Base-by-base conservation (phyloP, 108 stramenopile species). In the Seminavis robusta region DNA sequence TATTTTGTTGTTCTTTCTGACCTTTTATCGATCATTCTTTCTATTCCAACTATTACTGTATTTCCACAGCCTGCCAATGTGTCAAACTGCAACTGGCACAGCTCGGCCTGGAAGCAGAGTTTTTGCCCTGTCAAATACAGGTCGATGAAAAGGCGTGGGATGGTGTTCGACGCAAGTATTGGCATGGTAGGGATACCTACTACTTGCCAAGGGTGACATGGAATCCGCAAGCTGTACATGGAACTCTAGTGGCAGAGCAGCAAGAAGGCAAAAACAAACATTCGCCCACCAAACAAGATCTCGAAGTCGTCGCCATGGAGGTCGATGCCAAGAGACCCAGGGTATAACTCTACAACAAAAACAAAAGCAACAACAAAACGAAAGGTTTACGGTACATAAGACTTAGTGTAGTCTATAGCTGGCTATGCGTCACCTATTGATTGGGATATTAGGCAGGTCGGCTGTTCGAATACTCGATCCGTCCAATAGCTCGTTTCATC, bases 131-230 rank as follows among this genome's bases (percentile, higher is more conserved):
- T 56, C 63, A 94, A 55, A 88, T 97, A 45, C 74, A 83, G 48
- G 77, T 76, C 10, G 58, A 67, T 38, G 52, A 80, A 40, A 74
- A 72, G 23, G 87, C 74, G 10, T 97, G 95, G 95, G 79, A 94
- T 44, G 94, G 94, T 1, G 75, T 94, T 23, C 79, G 90, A 31
- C 73, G 95, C 29, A 84, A 82, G 44, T 97, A 97, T 64, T 97
- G 95, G 95, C 89, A 90, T 60, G 84, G 74, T 6, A 68, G 90
- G 27, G 87, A 92, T 47, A 77, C 79, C 0, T 97, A 97, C 59
- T 94, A 94, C 61, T 60, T 92, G 53, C 95, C 93, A 27, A 63
- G 84, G 28, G 56, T 71, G 10, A 83, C 77, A 15, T 91, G 87
- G 85, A 84, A 81, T 47, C 19, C 52, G 8, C 23, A 51, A 10